Evolutionary conservation across 495 filamentous ascomycete species (phyloP).

Genomic region (Penicillium waksmanii): DNA sequence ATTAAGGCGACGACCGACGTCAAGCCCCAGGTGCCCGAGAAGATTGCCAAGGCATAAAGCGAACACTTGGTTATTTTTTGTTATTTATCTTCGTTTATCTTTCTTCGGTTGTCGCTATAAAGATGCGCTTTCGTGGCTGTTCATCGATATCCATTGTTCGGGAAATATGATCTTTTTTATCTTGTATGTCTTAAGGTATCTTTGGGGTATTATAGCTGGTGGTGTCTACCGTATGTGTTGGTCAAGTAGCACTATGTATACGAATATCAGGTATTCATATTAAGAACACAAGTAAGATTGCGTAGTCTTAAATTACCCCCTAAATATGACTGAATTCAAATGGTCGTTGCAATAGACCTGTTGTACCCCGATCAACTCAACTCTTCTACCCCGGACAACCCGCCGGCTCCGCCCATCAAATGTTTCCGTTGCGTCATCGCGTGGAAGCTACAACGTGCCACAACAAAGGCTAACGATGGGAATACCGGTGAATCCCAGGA

Average conservation of each 20-base stretch:
- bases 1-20: conserved; percentile 78
- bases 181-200: conserved; percentile 2
- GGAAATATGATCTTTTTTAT: conserved; percentile 23
- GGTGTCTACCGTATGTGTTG: too few species aligned
- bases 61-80: conserved; percentile 12
- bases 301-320: not conserved
- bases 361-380: too few species aligned
- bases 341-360: too few species aligned
- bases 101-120: conserved; percentile 22
- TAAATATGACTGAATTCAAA: too few species aligned
- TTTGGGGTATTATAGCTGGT: not conserved
- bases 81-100: conserved; percentile 17
- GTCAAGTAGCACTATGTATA: not conserved
- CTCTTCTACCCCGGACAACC: not conserved
- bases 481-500: conserved; percentile 18
- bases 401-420: not conserved
- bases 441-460: conserved; percentile 12
- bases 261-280: not conserved
- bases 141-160: conserved; percentile 36
- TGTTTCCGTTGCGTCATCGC: conserved; percentile 31
- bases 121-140: conserved; percentile 30
- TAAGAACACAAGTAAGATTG: too few species aligned
- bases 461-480: conserved; percentile 24
- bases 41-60: conserved; percentile 49
- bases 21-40: conserved; percentile 68